These are phyloP conservation scores for Cercospora sp. DNA, from an alignment of 2,329 filamentous ascomycete genomes.

Conservation along the genomic window DNA sequence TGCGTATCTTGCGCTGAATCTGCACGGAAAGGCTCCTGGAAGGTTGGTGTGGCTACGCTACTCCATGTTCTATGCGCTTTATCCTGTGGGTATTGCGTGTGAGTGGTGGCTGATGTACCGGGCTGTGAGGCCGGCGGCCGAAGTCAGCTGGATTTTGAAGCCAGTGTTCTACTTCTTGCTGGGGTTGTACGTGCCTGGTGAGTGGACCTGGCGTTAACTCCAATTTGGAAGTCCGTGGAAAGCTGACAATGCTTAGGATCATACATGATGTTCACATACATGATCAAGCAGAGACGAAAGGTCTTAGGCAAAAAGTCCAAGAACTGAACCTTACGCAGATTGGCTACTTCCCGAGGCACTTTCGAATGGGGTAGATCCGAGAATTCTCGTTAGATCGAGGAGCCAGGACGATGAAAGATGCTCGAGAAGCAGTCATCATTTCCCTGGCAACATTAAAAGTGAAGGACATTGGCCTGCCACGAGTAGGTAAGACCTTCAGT, in stretches of 20 bases:
- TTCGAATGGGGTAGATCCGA: not conserved
- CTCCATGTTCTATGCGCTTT: slow-evolving; percentile 12
- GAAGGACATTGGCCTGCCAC: not conserved
- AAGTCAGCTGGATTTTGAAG: slow-evolving; percentile 1
- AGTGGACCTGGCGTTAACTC: not conserved
- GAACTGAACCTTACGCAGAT: not conserved
- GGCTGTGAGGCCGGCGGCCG: slow-evolving; percentile 6
- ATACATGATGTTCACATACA: slow-evolving; percentile 20
- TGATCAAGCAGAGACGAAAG: slow-evolving; percentile 19
- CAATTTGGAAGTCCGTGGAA: not conserved
- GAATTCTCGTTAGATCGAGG: not conserved
- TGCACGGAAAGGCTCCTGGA: slow-evolving; percentile 12
- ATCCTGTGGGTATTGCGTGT: slow-evolving; percentile 16
- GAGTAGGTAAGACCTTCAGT: not conserved
- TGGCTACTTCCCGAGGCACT: not conserved
- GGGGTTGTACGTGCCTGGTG: slow-evolving; percentile 16
- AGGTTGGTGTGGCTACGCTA: slow-evolving; percentile 16
- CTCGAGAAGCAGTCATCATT: not conserved
- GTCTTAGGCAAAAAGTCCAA: not conserved
- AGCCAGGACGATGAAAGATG: not conserved
- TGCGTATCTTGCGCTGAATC: slow-evolving; percentile 10
- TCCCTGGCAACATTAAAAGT: not conserved
- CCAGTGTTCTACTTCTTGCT: slow-evolving; percentile 16
- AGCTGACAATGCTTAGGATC: not conserved
- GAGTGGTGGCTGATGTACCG: slow-evolving; percentile 21